Evolutionary conservation across 257 asterid genomes (phyloP), one percentile per base, ranked within the genome.

Genomic region (Solanum commersonii): DNA sequence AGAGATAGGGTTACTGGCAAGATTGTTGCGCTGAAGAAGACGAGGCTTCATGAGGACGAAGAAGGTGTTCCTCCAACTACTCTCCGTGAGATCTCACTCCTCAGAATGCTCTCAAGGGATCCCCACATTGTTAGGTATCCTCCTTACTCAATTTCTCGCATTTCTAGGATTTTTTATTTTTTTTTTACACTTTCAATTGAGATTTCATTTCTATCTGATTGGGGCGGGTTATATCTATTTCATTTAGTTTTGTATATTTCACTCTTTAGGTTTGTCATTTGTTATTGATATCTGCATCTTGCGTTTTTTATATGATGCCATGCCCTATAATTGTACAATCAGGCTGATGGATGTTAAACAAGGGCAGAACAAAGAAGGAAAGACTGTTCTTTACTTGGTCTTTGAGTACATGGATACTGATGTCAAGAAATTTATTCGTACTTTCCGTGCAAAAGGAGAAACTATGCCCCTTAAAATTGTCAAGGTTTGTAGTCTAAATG

Each of bases 11-110:
- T 98, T 65, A 97, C 98, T 4, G 99, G 99, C 10, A 93, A 93
- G 42, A 97, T 97, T 18, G 99, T 97, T 1, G 99, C 99, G 13
- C 87, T 97, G 73, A 97, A 97, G 94, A 97, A 97, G 84, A 97
- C 99, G 3, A 98, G 99, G 81, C 99, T 97, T 79, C 96, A 92
- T 22, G 99, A 97, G 88, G 99, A 97, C 87, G 98, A 97, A 82
- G 99, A 97, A 91, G 99, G 99, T 25, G 99, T 97, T 27, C 99
- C 99, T 2, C 98, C 99, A 33, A 97, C 99, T 60, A 96, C 99
- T 82, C 99, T 97, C 70, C 98, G 98, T 38, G 98, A 97, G 94
- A 95, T 96, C 84, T 96, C 99, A 9, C 46, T 96, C 85, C 93
- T 96, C 82, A 90, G 98, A 18, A 96, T 96, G 99, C 98, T 96